Percentiles rank a stretch among this genome's conserved stretches.
Conservation (phyloP, 352 stramenopile species). For the Globisporangium recalcitrans region DNA sequence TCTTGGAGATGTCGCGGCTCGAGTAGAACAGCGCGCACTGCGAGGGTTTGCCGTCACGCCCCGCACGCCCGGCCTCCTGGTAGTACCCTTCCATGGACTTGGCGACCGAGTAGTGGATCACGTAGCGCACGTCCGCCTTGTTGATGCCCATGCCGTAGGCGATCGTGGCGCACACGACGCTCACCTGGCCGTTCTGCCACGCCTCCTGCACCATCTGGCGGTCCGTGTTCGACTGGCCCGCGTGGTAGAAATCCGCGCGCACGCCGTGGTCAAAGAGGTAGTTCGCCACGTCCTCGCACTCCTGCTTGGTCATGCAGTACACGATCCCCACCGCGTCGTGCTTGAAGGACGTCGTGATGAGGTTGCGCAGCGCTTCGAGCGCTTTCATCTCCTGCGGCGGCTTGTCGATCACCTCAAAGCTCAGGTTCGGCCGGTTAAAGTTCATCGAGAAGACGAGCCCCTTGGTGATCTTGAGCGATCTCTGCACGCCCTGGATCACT, state of each 20-base stretch:
- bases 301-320: constrained; percentile 93
- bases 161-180: constrained; percentile 94
- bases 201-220: constrained; percentile 76
- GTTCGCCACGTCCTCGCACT: constrained; percentile 90
- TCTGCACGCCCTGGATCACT: constrained; percentile 77
- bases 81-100: constrained; percentile 98
- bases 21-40: constrained; percentile 92
- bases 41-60: constrained; percentile 91
- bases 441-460: constrained; percentile 88
- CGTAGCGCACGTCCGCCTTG: constrained; percentile 91
- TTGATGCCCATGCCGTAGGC: constrained; percentile 96
- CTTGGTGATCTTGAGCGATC: constrained; percentile 69
- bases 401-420: constrained; percentile 86
- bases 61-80: constrained; percentile 95
- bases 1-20: constrained; percentile 72
- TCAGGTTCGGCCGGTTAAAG: constrained; percentile 92
- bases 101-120: constrained; percentile 90
- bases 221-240: constrained; percentile 69
- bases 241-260: constrained; percentile 91
- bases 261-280: constrained; percentile 86
- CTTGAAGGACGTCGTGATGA: constrained; percentile 51
- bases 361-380: constrained; percentile 42
- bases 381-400: constrained; percentile 39
- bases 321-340: constrained; percentile 82
- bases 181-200: constrained; percentile 67